These are phyloP conservation scores for Corinectria fuckeliana DNA, from an alignment of 2,329 filamentous ascomycete genomes.

Conservation along the genomic window DNA sequence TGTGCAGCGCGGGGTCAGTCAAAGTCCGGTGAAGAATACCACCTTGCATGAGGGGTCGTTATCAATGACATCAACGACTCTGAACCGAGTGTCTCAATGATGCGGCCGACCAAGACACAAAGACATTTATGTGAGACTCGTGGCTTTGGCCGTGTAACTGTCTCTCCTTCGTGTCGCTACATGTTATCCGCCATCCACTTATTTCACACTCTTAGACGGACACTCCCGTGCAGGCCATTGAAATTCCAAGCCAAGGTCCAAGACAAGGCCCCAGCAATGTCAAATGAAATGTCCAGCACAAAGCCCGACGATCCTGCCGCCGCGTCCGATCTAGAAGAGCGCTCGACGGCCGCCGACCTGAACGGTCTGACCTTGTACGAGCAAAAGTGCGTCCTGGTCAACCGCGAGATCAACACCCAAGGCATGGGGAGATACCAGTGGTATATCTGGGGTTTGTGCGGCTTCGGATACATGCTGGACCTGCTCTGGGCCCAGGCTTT, in stretches of 20 bases:
- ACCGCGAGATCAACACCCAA: constrained; percentile 55
- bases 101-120: not conserved
- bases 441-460: constrained; percentile 59
- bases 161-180: not conserved
- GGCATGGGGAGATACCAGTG: constrained; percentile 62
- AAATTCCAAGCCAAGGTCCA: too few relatives aligned
- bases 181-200: too few relatives aligned
- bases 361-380: constrained; percentile 42
- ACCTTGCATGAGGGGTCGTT: not conserved
- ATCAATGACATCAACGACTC: not conserved
- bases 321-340: not conserved
- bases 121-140: not conserved
- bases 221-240: too few relatives aligned
- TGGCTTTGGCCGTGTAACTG: not conserved
- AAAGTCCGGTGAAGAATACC: not conserved
- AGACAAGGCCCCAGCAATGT: not conserved
- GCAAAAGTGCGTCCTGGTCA: constrained; percentile 45
- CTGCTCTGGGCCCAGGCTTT: constrained; percentile 65
- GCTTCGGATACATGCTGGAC: constrained; percentile 62
- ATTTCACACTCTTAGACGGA: too few relatives aligned
- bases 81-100: not conserved
- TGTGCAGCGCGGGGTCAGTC: not conserved
- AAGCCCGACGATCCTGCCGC: not conserved
- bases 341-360: constrained; percentile 16
- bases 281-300: not conserved